Conservation (phyloP, 108 stramenopile genomes). For the Fistulifera pelliculosa region DNA sequence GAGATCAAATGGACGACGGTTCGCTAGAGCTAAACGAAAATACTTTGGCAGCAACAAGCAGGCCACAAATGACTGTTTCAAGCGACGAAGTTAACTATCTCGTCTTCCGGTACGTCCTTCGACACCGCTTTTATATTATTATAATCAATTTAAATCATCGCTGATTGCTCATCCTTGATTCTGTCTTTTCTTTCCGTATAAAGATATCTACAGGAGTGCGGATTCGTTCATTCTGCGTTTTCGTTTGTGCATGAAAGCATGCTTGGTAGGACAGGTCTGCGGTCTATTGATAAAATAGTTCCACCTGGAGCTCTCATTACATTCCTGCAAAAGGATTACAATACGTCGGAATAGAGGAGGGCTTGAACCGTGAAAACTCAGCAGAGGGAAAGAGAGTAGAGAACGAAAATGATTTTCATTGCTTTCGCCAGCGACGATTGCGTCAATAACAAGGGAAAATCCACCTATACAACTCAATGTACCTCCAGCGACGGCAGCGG, state of each 20-base stretch:
- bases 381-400: slow-evolving; percentile 11
- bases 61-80: slow-evolving; percentile 35
- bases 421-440: slow-evolving; percentile 56
- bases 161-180: neutral
- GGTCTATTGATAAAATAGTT: slow-evolving; percentile 57
- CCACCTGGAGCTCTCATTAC: slow-evolving; percentile 81
- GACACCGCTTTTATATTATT: slow-evolving; percentile 4
- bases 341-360: slow-evolving; percentile 86
- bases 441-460: slow-evolving; percentile 54
- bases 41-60: neutral
- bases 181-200: neutral
- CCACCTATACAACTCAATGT: slow-evolving; percentile 79
- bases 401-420: slow-evolving; percentile 35
- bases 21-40: neutral
- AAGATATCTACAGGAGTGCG: slow-evolving; percentile 54
- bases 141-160: neutral
- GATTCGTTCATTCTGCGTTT: slow-evolving; percentile 92
- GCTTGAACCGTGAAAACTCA: slow-evolving; percentile 22
- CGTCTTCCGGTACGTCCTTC: slow-evolving; percentile 78
- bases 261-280: slow-evolving; percentile 59
- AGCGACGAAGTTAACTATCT: slow-evolving; percentile 94
- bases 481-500: slow-evolving; percentile 70
- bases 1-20: neutral
- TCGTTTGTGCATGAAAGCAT: slow-evolving; percentile 93
- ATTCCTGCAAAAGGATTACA: slow-evolving; percentile 84